A percentile compares a stretch with the other conserved stretches of the same genome.
Conservation (phyloP, 169 alveolate species). For the Plasmodium reichenowi region DNA sequence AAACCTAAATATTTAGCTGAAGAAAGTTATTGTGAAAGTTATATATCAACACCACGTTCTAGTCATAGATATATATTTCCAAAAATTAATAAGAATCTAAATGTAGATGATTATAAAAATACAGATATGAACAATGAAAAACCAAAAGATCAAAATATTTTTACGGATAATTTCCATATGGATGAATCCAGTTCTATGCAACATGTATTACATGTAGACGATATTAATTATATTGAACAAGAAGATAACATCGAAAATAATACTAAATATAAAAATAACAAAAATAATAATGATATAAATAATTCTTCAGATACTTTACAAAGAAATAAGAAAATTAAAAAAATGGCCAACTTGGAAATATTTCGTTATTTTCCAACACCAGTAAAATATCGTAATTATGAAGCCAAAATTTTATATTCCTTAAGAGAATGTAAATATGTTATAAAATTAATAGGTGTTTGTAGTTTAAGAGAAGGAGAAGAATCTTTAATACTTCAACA, state of each 20-base stretch:
- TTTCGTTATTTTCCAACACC: constrained; percentile 81
- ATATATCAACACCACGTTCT: constrained; percentile 68
- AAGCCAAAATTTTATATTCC: constrained; percentile 77
- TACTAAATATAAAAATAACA: background rate
- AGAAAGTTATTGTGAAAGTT: constrained; percentile 73
- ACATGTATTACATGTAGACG: background rate
- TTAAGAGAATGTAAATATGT: constrained; percentile 74
- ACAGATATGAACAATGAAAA: background rate
- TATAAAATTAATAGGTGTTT: constrained; percentile 76
- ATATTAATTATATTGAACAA: background rate
- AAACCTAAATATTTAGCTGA: constrained; percentile 48
- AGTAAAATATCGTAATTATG: constrained; percentile 80
- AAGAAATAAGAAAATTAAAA: constrained; percentile 74
- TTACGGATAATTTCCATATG: background rate
- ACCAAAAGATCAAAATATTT: background rate
- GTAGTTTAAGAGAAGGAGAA: constrained; percentile 77
- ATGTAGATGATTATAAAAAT: background rate
- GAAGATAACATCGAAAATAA: constrained; percentile 3
- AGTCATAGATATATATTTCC: constrained; percentile 56
- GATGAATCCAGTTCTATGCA: background rate
- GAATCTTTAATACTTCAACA: constrained; percentile 78
- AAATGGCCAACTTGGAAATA: constrained; percentile 70
- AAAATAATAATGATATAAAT: background rate
- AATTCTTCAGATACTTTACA: constrained; percentile 56
- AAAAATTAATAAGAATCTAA: constrained; percentile 21